phyloP scores from a whole-genome alignment of 352 stramenopile genomes.

The Globisporangium abappressorium region DNA sequence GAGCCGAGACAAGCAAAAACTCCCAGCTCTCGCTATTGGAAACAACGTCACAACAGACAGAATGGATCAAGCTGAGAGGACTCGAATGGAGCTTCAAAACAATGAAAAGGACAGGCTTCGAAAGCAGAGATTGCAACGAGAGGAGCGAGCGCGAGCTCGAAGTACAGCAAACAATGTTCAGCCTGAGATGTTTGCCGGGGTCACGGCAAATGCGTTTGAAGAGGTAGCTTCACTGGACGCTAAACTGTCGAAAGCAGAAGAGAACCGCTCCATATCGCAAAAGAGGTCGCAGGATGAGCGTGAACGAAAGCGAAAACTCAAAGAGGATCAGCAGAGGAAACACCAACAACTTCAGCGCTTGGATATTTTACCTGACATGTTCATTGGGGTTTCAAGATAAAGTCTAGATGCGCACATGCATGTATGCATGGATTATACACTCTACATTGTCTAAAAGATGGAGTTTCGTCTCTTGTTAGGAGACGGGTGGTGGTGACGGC shows the following conservation, averaged over 20 bases:
- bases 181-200: constrained; percentile 2
- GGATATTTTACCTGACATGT: constrained; percentile 25
- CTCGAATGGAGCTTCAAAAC: constrained; percentile 35
- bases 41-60: constrained; percentile 22
- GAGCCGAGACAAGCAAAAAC: background rate
- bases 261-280: constrained; percentile 6
- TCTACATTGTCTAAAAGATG: constrained; percentile 36
- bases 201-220: background rate
- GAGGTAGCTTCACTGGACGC: constrained; percentile 6
- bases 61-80: constrained; percentile 40
- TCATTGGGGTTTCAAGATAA: constrained; percentile 21
- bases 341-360: constrained; percentile 18
- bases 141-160: constrained; percentile 36
- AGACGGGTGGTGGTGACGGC: constrained; percentile 5
- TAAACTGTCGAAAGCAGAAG: constrained; percentile 11
- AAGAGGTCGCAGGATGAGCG: constrained; percentile 16
- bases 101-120: constrained; percentile 42
- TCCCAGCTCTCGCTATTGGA: constrained; percentile 16
- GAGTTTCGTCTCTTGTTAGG: constrained; percentile 36
- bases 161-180: constrained; percentile 19
- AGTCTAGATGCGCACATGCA: constrained; percentile 5
- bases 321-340: constrained; percentile 14
- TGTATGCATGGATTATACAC: constrained; percentile 11
- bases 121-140: constrained; percentile 37
- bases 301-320: constrained; percentile 16